These are phyloP conservation scores for Fraxinus excelsior DNA, from an alignment of 257 asterid species.

Conservation along the genomic window DNA sequence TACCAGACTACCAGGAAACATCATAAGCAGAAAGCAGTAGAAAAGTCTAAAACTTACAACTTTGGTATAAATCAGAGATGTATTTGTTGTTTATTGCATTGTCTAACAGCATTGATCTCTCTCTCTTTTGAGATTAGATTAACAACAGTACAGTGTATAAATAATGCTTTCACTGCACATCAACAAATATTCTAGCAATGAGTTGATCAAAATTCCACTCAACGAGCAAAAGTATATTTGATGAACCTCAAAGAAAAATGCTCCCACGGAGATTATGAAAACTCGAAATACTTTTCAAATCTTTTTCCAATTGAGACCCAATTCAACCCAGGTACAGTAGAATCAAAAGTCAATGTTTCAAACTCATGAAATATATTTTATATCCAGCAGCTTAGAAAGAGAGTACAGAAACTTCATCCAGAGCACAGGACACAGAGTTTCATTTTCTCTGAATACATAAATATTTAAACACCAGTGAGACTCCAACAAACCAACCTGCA, in stretches of 20 bases:
- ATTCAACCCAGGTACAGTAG: background rate
- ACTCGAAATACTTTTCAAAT: background rate
- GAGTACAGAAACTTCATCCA: background rate
- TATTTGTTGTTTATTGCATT: background rate
- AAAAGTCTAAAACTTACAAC: background rate
- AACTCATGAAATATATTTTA: background rate
- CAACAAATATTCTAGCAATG: background rate
- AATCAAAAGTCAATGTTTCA: background rate
- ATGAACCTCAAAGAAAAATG: background rate
- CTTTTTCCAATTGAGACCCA: background rate
- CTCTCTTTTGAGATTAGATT: background rate
- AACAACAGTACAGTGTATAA: background rate
- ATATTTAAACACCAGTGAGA: constrained; percentile 16
- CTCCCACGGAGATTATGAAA: background rate
- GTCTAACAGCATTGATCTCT: background rate
- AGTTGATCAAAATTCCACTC: background rate
- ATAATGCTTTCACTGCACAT: background rate
- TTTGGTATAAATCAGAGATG: background rate
- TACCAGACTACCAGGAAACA: no score
- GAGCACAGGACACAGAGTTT: constrained; percentile 9
- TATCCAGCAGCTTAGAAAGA: background rate
- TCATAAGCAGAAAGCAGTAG: no score
- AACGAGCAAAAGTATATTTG: background rate
- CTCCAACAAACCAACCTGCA: constrained; percentile 69
- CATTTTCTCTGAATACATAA: background rate